phyloP scores from a whole-genome alignment of 805 yeast species.

The Candida vaughaniae region DNA sequence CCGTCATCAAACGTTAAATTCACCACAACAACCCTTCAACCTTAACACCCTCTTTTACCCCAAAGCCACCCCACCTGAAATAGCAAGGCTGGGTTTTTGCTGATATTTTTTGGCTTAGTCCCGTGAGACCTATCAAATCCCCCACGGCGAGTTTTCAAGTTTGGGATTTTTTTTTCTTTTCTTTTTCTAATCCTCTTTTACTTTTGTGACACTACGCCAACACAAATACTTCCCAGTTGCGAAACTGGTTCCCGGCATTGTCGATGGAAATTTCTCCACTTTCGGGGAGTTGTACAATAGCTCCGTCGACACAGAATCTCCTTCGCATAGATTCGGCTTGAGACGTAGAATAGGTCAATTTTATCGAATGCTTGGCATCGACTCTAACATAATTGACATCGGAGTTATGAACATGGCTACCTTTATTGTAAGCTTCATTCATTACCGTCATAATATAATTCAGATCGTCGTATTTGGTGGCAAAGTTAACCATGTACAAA shows the following conservation, averaged over 20 bases:
- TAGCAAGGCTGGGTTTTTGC: too few species aligned
- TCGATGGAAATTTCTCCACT: conserved; percentile 9
- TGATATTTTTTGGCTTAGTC: too few species aligned
- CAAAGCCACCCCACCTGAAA: not conserved
- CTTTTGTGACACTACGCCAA: too few species aligned
- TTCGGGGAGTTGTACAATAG: conserved; percentile 38
- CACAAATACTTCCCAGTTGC: conserved; percentile 3
- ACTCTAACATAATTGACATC: conserved; percentile 47
- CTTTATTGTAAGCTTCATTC: conserved; percentile 55
- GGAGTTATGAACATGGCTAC: conserved; percentile 50
- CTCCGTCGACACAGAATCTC: conserved; percentile 70
- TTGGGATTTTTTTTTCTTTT: too few species aligned
- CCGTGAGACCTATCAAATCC: too few species aligned
- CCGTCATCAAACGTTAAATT: too few species aligned
- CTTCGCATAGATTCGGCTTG: conserved; percentile 13
- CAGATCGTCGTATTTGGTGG: conserved; percentile 21
- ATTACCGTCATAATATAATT: conserved; percentile 52
- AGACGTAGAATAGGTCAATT: not conserved
- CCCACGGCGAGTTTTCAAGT: too few species aligned
- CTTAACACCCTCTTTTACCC: too few species aligned
- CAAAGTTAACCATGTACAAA: conserved; percentile 49
- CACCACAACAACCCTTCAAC: too few species aligned
- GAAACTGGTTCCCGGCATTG: conserved; percentile 2
- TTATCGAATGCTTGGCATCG: not conserved
- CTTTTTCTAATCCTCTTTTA: too few species aligned